Evolutionary conservation across 306 rosid genomes (phyloP).

Genomic region (Pyrus pyrifolia): DNA sequence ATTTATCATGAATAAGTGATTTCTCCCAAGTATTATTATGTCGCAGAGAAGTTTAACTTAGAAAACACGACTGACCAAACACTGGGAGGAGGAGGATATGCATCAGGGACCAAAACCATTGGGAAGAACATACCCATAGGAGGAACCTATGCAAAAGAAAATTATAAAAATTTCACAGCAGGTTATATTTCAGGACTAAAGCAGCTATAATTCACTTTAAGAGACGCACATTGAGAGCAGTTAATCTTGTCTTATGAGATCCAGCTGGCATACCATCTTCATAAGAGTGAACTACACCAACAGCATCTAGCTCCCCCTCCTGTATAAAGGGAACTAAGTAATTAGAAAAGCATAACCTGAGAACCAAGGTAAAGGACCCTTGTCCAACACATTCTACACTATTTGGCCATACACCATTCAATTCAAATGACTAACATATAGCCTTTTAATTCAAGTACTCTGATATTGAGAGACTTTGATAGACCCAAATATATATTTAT

Average conservation of each 20-base stretch:
- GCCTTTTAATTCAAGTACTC: neutral
- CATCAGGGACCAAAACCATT: constrained; percentile 78
- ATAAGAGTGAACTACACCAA: no score
- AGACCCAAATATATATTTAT: neutral
- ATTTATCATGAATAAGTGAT: constrained; percentile 4
- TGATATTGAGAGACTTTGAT: neutral
- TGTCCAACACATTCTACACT: no score
- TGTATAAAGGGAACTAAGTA: no score
- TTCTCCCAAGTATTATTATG: neutral
- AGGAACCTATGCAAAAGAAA: constrained; percentile 53
- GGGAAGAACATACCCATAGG: constrained; percentile 97
- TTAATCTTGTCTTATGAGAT: constrained; percentile 39
- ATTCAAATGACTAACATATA: neutral
- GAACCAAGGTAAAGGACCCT: no score
- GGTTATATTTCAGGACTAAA: constrained; percentile 5
- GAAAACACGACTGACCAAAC: constrained; percentile 38
- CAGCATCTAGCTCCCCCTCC: no score
- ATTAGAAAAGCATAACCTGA: no score
- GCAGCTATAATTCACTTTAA: constrained; percentile 14
- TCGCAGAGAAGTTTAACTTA: constrained; percentile 10
- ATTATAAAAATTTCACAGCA: neutral
- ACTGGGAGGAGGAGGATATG: constrained; percentile 94
- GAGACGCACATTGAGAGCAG: constrained; percentile 69
- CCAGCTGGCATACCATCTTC: no score
- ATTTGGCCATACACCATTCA: neutral